Conservation (phyloP, 2,329 filamentous ascomycete genomes). For the Diaporthe batatas region DNA sequence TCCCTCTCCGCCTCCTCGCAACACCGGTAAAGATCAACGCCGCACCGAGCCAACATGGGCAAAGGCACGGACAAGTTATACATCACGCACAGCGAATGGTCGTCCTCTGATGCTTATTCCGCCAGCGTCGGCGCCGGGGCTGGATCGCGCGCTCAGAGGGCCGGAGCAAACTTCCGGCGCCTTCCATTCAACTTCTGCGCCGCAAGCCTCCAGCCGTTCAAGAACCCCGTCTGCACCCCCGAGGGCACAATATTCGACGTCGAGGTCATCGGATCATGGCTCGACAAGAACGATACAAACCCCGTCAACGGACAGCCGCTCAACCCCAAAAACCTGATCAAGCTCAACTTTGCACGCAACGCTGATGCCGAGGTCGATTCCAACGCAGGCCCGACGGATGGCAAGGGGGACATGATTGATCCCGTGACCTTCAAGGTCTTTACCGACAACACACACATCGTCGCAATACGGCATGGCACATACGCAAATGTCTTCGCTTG, state of each 20-base stretch:
- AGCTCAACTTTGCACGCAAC: slow-evolving; percentile 92
- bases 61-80: slow-evolving; percentile 71
- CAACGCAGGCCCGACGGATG: slow-evolving; percentile 62
- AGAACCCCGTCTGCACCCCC: slow-evolving; percentile 90
- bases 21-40: slow-evolving; percentile 11
- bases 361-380: slow-evolving; percentile 71
- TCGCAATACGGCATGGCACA: slow-evolving; percentile 82
- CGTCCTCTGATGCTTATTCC: slow-evolving; percentile 88
- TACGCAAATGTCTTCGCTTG: slow-evolving; percentile 97
- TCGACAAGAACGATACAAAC: slow-evolving; percentile 93
- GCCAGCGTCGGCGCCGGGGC: slow-evolving; percentile 81
- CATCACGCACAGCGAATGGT: slow-evolving; percentile 99
- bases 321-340: slow-evolving; percentile 85
- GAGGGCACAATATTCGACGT: slow-evolving; percentile 94
- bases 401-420: slow-evolving; percentile 86
- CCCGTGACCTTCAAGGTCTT: slow-evolving; percentile 98
- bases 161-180: slow-evolving; percentile 80
- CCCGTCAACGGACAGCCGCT: slow-evolving; percentile 87
- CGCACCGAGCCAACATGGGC: slow-evolving; percentile 53
- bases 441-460: slow-evolving; percentile 97
- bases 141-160: slow-evolving; percentile 67
- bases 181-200: slow-evolving; percentile 99
- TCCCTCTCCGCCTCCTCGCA: not conserved
- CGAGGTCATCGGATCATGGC: slow-evolving; percentile 93
- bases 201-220: slow-evolving; percentile 93